Conservation (phyloP, 2,329 filamentous ascomycete species). For the Alternaria ventricosa region DNA sequence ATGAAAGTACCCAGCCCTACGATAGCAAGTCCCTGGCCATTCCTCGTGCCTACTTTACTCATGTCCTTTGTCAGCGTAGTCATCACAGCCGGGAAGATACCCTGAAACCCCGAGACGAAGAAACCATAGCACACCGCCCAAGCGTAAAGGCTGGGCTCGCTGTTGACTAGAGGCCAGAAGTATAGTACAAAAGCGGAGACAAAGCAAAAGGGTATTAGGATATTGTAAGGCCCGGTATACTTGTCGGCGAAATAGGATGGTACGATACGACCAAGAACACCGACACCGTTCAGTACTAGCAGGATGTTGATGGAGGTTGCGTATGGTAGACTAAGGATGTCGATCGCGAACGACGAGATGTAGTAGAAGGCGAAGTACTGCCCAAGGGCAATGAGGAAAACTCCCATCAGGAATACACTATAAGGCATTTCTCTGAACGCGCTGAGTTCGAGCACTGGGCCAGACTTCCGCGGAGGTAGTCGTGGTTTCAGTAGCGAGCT, state of each 20-base stretch:
- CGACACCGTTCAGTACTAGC: slow-evolving; percentile 64
- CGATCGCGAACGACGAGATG: slow-evolving; percentile 49
- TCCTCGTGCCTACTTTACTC: slow-evolving; percentile 54
- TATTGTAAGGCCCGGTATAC: slow-evolving; percentile 62
- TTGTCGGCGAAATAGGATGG: slow-evolving; percentile 62
- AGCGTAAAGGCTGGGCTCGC: slow-evolving; percentile 47
- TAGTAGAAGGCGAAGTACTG: slow-evolving; percentile 57
- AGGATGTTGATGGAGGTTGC: slow-evolving; percentile 62
- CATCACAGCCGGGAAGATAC: slow-evolving; percentile 54
- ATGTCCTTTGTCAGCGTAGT: slow-evolving; percentile 55
- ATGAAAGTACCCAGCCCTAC: slow-evolving; percentile 54
- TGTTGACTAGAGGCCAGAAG: slow-evolving; percentile 62
- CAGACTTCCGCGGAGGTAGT: slow-evolving; percentile 52
- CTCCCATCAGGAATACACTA: slow-evolving; percentile 43
- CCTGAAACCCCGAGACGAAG: slow-evolving; percentile 54
- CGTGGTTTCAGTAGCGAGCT: slow-evolving; percentile 50
- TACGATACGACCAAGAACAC: slow-evolving; percentile 62
- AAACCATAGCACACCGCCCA: slow-evolving; percentile 57
- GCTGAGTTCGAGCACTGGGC: slow-evolving; percentile 50
- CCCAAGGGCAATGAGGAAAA: slow-evolving; percentile 44
- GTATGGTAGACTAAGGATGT: slow-evolving; percentile 56
- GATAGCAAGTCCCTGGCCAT: slow-evolving; percentile 57
- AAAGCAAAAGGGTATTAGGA: slow-evolving; percentile 59
- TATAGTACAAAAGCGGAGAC: slow-evolving; percentile 59
- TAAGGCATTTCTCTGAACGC: slow-evolving; percentile 53